These are phyloP conservation scores for Crucihimalaya himalaica DNA, from an alignment of 345 rosid genomes.

Conservation along the genomic window DNA sequence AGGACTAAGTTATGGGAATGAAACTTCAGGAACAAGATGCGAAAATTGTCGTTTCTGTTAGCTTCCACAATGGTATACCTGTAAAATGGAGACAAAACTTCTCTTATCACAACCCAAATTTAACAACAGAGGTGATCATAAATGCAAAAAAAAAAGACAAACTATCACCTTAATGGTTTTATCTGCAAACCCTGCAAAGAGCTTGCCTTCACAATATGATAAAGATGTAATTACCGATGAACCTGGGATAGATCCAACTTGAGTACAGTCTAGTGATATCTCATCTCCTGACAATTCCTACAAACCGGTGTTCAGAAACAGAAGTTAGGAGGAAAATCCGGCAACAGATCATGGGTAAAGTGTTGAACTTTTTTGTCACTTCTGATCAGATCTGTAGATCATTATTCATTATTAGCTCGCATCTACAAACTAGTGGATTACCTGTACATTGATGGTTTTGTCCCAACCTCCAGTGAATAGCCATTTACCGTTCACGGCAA, in stretches of 20 bases:
- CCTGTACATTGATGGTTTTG: constrained; percentile 69
- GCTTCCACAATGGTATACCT: constrained; percentile 34
- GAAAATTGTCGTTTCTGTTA: constrained; percentile 7
- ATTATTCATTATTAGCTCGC: neutral
- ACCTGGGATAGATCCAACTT: constrained; percentile 70
- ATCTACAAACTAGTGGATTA: constrained; percentile 28
- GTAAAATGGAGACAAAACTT: constrained; percentile 19
- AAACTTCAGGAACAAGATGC: constrained; percentile 10
- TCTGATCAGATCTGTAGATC: neutral
- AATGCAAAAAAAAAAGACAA: neutral
- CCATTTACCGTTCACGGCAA: constrained; percentile 59
- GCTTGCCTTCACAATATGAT: constrained; percentile 74
- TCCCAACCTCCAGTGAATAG: constrained; percentile 91
- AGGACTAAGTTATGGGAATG: neutral
- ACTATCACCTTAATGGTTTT: constrained; percentile 58
- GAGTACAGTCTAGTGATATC: constrained; percentile 50
- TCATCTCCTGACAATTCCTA: constrained; percentile 83
- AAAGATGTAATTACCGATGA: constrained; percentile 68
- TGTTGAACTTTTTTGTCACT: neutral
- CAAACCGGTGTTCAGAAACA: neutral
- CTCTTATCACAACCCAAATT: constrained; percentile 3
- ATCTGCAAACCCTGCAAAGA: constrained; percentile 77
- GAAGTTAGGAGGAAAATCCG: neutral
- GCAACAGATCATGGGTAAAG: neutral
- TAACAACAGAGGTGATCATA: neutral